phyloP scores from a whole-genome alignment of 2,329 filamentous ascomycete species.

The Cercospora sesami region DNA sequence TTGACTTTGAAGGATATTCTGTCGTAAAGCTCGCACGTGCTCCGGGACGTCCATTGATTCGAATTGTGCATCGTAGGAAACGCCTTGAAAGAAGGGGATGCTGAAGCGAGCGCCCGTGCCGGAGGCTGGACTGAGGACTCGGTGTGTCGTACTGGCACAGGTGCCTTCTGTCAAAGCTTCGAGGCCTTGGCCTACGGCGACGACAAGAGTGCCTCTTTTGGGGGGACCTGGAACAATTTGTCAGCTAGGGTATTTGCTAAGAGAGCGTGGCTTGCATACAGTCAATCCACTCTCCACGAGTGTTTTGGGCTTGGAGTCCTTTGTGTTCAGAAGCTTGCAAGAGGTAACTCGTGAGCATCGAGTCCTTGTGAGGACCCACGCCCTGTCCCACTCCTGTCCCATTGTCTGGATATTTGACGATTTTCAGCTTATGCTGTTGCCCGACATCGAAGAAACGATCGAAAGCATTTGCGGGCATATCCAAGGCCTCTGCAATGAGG shows the following conservation, averaged over 20 bases:
- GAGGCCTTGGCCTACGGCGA: slow-evolving; percentile 83
- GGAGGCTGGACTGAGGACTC: slow-evolving; percentile 71
- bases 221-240: slow-evolving; percentile 53
- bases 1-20: slow-evolving; percentile 57
- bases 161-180: slow-evolving; percentile 83
- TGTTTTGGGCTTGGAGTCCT: slow-evolving; percentile 81
- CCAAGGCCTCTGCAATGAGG: slow-evolving; percentile 81
- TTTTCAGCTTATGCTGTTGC: slow-evolving; percentile 82
- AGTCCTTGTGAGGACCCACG: slow-evolving; percentile 80
- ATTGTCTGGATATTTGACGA: slow-evolving; percentile 78
- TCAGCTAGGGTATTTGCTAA: neutral
- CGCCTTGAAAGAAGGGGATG: slow-evolving; percentile 86
- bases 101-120: slow-evolving; percentile 73
- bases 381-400: slow-evolving; percentile 60
- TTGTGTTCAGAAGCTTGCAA: slow-evolving; percentile 75
- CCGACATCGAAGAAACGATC: slow-evolving; percentile 71
- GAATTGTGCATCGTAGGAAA: slow-evolving; percentile 75
- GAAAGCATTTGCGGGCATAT: slow-evolving; percentile 68
- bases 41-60: slow-evolving; percentile 72
- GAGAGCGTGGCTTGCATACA: slow-evolving; percentile 43
- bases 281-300: slow-evolving; percentile 76
- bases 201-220: slow-evolving; percentile 73
- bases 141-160: slow-evolving; percentile 77
- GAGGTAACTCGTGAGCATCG: slow-evolving; percentile 78
- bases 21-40: slow-evolving; percentile 62